These are phyloP conservation scores for Chytriomyces confervae DNA, from an alignment of 192 early-diverging fungal species.

Conservation along the genomic window DNA sequence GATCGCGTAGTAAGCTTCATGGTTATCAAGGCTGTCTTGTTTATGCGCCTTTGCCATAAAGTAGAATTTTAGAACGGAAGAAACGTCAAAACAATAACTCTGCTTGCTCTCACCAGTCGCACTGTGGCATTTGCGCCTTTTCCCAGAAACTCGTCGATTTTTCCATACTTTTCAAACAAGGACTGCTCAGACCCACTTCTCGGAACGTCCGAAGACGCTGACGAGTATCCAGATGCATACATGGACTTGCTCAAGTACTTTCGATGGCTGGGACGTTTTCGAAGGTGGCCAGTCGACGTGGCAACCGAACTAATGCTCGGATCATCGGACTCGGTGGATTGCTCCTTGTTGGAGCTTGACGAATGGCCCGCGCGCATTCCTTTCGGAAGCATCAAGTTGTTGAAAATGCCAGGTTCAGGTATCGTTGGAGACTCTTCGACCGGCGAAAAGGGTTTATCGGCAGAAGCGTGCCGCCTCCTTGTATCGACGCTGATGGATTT, in stretches of 20 bases:
- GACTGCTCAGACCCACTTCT: constrained; percentile 40
- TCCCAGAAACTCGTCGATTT: constrained; percentile 53
- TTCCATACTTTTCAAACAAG: constrained; percentile 59
- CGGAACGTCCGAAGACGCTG: neutral
- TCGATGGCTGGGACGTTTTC: neutral
- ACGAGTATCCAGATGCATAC: neutral
- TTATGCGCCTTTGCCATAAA: constrained; percentile 39
- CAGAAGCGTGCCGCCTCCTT: too few relatives aligned
- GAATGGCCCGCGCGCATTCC: neutral
- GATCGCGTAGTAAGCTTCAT: constrained; percentile 73
- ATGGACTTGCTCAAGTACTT: neutral
- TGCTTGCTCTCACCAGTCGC: constrained; percentile 41
- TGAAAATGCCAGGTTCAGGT: constrained; percentile 6
- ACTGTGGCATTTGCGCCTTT: constrained; percentile 62
- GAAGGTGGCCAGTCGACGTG: neutral
- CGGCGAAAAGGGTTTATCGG: too few relatives aligned
- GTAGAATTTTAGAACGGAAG: neutral
- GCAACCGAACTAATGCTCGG: neutral
- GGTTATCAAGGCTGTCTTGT: constrained; percentile 26
- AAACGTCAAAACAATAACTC: too few relatives aligned
- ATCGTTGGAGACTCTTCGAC: neutral
- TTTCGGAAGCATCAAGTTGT: constrained; percentile 26
- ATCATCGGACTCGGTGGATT: neutral
- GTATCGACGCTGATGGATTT: too few relatives aligned
- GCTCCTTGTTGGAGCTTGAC: neutral